phyloP scores from a whole-genome alignment of 73 alveolate species.

The Uronychia binucleata region DNA sequence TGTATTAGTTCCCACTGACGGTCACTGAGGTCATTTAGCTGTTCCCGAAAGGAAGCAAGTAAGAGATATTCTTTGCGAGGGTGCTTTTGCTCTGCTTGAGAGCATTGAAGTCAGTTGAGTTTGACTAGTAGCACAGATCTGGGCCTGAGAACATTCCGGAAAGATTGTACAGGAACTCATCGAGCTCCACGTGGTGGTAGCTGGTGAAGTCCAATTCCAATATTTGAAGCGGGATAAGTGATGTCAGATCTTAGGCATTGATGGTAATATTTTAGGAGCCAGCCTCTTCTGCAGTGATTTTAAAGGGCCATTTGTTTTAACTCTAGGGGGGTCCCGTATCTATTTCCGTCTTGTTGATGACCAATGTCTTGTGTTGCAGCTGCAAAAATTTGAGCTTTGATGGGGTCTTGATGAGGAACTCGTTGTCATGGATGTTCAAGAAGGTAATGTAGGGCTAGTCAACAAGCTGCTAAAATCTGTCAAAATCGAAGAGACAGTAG shows the following conservation, averaged over 20 bases:
- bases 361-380: neutral
- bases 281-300: neutral
- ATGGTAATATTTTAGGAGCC: no score
- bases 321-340: neutral
- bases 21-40: neutral
- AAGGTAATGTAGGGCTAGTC: neutral
- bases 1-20: neutral
- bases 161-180: no score
- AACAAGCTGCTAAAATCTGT: neutral
- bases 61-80: neutral
- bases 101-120: neutral
- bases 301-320: neutral
- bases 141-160: no score
- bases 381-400: no score
- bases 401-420: neutral
- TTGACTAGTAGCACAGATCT: neutral
- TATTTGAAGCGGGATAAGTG: no score
- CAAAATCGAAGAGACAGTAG: neutral
- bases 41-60: neutral
- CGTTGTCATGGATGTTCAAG: neutral
- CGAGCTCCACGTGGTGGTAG: no score
- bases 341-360: neutral
- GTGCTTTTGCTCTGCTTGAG: neutral
- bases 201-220: neutral
- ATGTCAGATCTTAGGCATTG: no score